phyloP scores from a whole-genome alignment of 768 basidiomycete genomes.

The Pisolithus marmoratus region DNA sequence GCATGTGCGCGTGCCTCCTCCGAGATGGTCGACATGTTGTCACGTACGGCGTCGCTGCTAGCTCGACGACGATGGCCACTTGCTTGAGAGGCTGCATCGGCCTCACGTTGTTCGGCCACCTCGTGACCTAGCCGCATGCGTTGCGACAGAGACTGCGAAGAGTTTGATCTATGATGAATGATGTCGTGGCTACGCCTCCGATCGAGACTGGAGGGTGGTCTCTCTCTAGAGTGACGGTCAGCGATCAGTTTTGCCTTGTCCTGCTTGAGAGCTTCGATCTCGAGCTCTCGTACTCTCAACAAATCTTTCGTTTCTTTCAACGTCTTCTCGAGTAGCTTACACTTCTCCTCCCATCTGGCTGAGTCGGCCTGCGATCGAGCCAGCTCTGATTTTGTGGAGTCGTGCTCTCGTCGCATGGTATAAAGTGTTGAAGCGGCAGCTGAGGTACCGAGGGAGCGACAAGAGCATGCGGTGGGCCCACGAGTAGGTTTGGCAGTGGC shows the following conservation, averaged over 20 bases:
- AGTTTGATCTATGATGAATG: constrained; percentile 24
- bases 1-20: constrained; percentile 54
- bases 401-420: constrained; percentile 49
- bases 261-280: constrained; percentile 49
- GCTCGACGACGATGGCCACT: constrained; percentile 11
- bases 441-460: constrained; percentile 30
- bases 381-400: constrained; percentile 49
- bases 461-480: constrained; percentile 27
- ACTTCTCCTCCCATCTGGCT: constrained; percentile 54
- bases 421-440: constrained; percentile 38
- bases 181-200: constrained; percentile 26
- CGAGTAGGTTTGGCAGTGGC: constrained; percentile 30
- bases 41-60: constrained; percentile 8
- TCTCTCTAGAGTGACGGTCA: constrained; percentile 18
- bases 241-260: constrained; percentile 29
- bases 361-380: constrained; percentile 49
- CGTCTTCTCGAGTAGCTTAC: constrained; percentile 55
- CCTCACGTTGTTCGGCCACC: constrained; percentile 24
- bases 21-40: constrained; percentile 28
- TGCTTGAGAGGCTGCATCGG: constrained; percentile 12
- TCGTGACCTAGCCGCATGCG: constrained; percentile 27
- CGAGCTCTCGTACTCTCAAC: constrained; percentile 50
- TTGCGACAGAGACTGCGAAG: constrained; percentile 24
- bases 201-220: constrained; percentile 18
- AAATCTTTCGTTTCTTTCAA: constrained; percentile 60